Evolutionary conservation across 1,284 basidiomycete genomes (phyloP).

Genomic region (Meira miltonrushii): DNA sequence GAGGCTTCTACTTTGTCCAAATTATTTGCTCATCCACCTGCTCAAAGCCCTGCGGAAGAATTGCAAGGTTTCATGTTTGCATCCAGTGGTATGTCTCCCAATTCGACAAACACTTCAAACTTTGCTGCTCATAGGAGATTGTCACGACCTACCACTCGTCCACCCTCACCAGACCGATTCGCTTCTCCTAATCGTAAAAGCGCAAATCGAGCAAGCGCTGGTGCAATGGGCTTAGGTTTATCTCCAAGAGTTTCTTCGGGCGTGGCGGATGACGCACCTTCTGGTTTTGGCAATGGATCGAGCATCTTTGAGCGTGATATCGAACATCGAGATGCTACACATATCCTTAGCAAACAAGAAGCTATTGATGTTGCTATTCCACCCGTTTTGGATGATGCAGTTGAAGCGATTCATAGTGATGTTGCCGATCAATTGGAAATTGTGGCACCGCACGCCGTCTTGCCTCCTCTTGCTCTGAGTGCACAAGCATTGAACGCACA

Average conservation of each 20-base stretch:
- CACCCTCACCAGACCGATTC: conserved; percentile 15
- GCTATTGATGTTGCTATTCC: conserved; percentile 49
- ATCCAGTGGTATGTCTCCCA: neutral
- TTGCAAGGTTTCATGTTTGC: conserved; percentile 9
- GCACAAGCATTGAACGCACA: conserved; percentile 34
- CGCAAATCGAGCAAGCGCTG: neutral
- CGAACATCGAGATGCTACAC: conserved; percentile 41
- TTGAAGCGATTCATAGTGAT: conserved; percentile 44
- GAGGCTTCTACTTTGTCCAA: conserved; percentile 36
- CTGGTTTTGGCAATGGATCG: neutral
- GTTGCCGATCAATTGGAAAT: conserved; percentile 40
- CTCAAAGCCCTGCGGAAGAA: conserved; percentile 17
- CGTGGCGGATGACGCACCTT: too few relatives aligned
- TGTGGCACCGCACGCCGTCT: conserved; percentile 35
- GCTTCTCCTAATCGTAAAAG: conserved; percentile 4
- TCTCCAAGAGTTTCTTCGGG: too few relatives aligned
- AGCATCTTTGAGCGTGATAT: conserved; percentile 51
- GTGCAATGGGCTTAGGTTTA: conserved; percentile 7
- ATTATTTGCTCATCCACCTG: conserved; percentile 43
- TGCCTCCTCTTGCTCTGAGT: conserved; percentile 30
- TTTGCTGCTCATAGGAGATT: neutral
- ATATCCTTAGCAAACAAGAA: conserved; percentile 40
- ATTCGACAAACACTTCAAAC: conserved; percentile 13
- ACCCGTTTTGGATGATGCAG: conserved; percentile 46
- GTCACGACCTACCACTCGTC: conserved; percentile 7